Percentiles rank a stretch among this genome's conserved stretches.
Evolutionary conservation across 352 stramenopile species (phyloP).

Genomic region (Albugo laibachii): DNA sequence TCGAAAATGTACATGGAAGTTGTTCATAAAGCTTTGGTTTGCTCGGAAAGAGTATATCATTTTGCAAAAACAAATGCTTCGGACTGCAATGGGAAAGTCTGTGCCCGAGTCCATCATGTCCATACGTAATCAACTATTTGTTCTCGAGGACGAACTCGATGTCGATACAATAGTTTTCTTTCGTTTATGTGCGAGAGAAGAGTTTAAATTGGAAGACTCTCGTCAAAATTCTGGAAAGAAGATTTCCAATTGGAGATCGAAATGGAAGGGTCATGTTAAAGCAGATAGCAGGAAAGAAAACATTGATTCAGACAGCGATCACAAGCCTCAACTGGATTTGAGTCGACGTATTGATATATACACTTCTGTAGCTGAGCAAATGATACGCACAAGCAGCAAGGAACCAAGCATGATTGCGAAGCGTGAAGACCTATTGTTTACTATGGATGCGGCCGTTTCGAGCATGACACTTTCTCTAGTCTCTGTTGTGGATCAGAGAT

Average conservation of each 20-base stretch:
- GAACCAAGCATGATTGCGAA: no score
- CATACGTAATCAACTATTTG: conserved; percentile 23
- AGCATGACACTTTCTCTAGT: no score
- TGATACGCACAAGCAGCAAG: no score
- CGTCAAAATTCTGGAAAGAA: conserved; percentile 49
- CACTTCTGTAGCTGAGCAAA: no score
- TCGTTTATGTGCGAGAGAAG: conserved; percentile 31
- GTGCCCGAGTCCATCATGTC: conserved; percentile 20
- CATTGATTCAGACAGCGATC: no score
- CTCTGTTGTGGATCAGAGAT: no score
- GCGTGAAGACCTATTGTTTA: no score
- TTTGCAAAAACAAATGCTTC: conserved; percentile 51
- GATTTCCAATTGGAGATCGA: conserved; percentile 40
- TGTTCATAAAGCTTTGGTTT: conserved; percentile 34
- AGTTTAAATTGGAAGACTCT: conserved; percentile 42
- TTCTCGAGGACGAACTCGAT: conserved; percentile 49
- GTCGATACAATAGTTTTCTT: conserved; percentile 74
- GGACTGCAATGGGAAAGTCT: conserved; percentile 31
- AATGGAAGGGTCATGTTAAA: conserved; percentile 22
- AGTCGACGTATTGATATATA: no score
- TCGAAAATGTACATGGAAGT: conserved; percentile 27
- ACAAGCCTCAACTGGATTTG: no score
- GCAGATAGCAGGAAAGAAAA: no score
- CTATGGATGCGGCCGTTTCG: no score
- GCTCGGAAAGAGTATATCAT: conserved; percentile 48